Evolutionary conservation across 2,329 filamentous ascomycete genomes (phyloP).

Genomic region (Biscogniauxia sp.): DNA sequence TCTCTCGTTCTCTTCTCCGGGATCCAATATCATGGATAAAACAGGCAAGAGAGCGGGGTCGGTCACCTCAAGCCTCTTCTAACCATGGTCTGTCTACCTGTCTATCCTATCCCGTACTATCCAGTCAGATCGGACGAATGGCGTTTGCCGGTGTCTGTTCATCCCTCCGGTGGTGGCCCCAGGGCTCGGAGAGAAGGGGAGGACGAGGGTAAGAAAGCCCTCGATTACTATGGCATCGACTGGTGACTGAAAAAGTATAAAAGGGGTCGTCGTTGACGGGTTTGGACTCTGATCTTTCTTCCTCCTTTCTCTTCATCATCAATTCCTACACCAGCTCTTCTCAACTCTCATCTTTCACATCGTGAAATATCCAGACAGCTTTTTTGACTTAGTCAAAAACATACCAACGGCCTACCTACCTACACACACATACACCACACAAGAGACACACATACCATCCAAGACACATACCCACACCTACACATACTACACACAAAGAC

Average conservation of each 20-base stretch:
- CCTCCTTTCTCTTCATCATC: slow-evolving; percentile 47
- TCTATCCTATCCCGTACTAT: slow-evolving; percentile 7
- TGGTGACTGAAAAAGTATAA: slow-evolving; percentile 56
- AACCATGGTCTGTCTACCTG: slow-evolving; percentile 1
- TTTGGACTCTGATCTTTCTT: slow-evolving; percentile 44
- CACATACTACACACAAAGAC: slow-evolving; percentile 15
- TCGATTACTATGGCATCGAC: not conserved
- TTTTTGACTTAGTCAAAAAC: slow-evolving; percentile 18
- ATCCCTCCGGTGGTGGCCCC: not conserved
- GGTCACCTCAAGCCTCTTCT: slow-evolving; percentile 4
- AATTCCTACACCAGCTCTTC: slow-evolving; percentile 34
- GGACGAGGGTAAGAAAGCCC: slow-evolving; percentile 3
- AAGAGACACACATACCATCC: not conserved
- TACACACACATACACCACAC: not conserved
- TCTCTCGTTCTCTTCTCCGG: not conserved
- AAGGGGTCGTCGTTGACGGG: slow-evolving; percentile 52
- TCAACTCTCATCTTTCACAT: slow-evolving; percentile 25
- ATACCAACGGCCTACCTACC: slow-evolving; percentile 7
- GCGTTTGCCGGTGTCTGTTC: not conserved
- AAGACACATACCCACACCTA: slow-evolving; percentile 6
- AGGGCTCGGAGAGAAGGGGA: slow-evolving; percentile 2
- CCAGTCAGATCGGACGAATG: slow-evolving; percentile 19
- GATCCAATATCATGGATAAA: slow-evolving; percentile 9
- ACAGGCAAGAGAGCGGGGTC: slow-evolving; percentile 7
- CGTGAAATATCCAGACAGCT: slow-evolving; percentile 7